Evolutionary conservation across 805 yeast genomes (phyloP).

Genomic region (Suhomyces tanzawaensis): DNA sequence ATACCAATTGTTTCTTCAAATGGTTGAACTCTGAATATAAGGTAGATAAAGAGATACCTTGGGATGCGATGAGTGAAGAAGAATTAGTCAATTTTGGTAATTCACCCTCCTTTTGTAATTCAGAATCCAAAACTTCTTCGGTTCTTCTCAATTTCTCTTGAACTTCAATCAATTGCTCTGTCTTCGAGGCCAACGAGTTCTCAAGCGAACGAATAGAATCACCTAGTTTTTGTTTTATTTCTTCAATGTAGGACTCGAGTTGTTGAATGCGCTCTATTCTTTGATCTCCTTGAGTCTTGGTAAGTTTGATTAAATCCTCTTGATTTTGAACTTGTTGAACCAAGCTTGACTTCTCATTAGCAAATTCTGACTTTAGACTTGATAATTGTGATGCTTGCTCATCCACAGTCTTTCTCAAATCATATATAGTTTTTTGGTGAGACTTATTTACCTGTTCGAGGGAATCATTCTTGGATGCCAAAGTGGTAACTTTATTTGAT

Average conservation of each 20-base stretch:
- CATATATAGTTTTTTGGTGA: constrained; percentile 45
- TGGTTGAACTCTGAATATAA: constrained; percentile 62
- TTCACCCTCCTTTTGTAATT: constrained; percentile 37
- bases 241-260: constrained; percentile 48
- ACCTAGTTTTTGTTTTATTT: constrained; percentile 37
- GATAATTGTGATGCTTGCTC: constrained; percentile 18
- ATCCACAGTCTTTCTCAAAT: constrained; percentile 43
- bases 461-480: constrained; percentile 24
- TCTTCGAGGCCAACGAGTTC: constrained; percentile 30
- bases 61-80: constrained; percentile 48
- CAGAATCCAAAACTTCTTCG: constrained; percentile 41
- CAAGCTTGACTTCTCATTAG: constrained; percentile 48
- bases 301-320: constrained; percentile 56
- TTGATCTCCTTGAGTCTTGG: constrained; percentile 53
- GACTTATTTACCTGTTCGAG: constrained; percentile 33
- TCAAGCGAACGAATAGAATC: constrained; percentile 34
- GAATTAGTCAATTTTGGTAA: constrained; percentile 52
- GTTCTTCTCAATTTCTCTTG: constrained; percentile 39
- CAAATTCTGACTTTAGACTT: constrained; percentile 23
- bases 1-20: constrained; percentile 61
- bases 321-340: constrained; percentile 46
- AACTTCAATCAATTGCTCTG: constrained; percentile 36
- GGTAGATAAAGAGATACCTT: constrained; percentile 62
- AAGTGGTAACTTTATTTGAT: constrained; percentile 27
- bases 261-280: constrained; percentile 50